These are phyloP conservation scores for Backusella circina DNA, from an alignment of 192 early-diverging fungal genomes.

Conservation along the genomic window DNA sequence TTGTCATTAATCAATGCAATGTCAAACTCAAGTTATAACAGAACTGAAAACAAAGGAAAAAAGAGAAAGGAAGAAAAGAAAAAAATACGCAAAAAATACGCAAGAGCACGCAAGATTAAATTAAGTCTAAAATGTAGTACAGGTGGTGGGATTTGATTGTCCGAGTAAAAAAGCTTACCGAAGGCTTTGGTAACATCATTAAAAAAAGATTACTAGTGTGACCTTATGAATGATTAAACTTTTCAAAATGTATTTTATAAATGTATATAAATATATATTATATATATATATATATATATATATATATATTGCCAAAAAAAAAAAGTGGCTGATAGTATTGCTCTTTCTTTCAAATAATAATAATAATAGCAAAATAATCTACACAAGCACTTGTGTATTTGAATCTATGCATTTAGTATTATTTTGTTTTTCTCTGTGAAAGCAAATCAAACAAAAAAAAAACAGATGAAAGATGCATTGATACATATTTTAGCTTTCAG, in stretches of 20 bases:
- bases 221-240: background rate
- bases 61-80: background rate
- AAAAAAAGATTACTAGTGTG: background rate
- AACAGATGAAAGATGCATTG: background rate
- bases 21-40: background rate
- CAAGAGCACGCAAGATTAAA: conserved; percentile 6
- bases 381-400: background rate
- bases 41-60: conserved; percentile 6
- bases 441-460: background rate
- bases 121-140: conserved; percentile 2
- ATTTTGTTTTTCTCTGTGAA: background rate
- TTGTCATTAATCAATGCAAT: background rate
- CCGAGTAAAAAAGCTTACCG: background rate
- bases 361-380: no score
- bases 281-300: no score
- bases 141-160: background rate
- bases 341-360: background rate
- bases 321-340: background rate
- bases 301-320: background rate
- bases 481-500: background rate
- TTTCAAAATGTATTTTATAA: background rate
- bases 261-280: no score
- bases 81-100: conserved; percentile 7
- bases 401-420: background rate
- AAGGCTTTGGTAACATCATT: background rate